These are phyloP conservation scores for Pestalotiopsis fici DNA, from an alignment of 2,329 filamentous ascomycete species.

Conservation along the genomic window DNA sequence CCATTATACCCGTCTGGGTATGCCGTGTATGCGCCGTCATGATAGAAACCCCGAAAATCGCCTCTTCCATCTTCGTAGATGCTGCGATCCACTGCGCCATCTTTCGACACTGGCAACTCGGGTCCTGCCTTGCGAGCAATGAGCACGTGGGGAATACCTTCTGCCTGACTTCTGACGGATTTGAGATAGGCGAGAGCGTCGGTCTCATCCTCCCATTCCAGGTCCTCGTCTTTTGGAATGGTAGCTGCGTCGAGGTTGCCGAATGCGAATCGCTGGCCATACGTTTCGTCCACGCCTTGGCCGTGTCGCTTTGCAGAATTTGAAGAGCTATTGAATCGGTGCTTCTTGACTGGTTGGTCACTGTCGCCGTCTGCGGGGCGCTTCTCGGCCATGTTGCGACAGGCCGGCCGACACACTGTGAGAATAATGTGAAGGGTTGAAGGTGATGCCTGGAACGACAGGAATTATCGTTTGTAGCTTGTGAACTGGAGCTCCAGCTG, in stretches of 20 bases:
- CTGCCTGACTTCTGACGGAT: slow-evolving; percentile 71
- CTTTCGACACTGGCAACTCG: slow-evolving; percentile 38
- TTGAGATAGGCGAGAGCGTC: slow-evolving; percentile 61
- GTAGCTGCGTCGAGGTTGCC: slow-evolving; percentile 51
- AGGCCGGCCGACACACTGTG: not conserved
- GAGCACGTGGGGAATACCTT: slow-evolving; percentile 70
- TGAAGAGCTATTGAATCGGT: slow-evolving; percentile 15
- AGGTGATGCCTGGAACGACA: not conserved
- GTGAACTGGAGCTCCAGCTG: not conserved
- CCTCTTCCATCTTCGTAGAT: slow-evolving; percentile 51
- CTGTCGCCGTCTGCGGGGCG: slow-evolving; percentile 21
- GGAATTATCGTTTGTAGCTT: not conserved
- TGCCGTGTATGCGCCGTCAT: slow-evolving; percentile 79
- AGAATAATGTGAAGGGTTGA: not conserved
- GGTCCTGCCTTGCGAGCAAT: slow-evolving; percentile 61
- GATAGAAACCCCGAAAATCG: slow-evolving; percentile 66
- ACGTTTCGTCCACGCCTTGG: slow-evolving; percentile 45
- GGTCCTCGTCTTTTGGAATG: slow-evolving; percentile 39
- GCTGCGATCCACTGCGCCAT: slow-evolving; percentile 34
- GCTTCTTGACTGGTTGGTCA: slow-evolving; percentile 18
- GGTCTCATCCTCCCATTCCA: slow-evolving; percentile 57
- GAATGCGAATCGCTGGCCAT: slow-evolving; percentile 60
- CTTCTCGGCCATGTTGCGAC: slow-evolving; percentile 22
- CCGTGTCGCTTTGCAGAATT: slow-evolving; percentile 12
- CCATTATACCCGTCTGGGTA: slow-evolving; percentile 42